Conservation (phyloP, 225 moss, liverwort and hornwort genomes). For the Polytrichum commune region DNA sequence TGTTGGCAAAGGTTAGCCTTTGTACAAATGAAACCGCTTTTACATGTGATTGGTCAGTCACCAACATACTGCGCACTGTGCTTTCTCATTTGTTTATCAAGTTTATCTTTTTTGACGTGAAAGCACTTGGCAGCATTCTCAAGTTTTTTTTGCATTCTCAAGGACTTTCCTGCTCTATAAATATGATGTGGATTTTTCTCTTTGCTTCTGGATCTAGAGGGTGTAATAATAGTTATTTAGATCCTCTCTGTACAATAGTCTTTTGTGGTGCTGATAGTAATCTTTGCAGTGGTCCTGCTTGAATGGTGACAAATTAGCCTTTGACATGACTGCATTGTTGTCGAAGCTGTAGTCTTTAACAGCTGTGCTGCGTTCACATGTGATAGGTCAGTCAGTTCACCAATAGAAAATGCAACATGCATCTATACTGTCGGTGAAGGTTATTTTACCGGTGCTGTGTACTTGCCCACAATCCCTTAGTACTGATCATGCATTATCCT, state of each 20-base stretch:
- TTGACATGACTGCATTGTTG: background rate
- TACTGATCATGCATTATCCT: too few species aligned
- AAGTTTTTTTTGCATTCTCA: background rate
- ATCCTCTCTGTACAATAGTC: too few species aligned
- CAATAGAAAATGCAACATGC: background rate
- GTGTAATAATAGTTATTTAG: too few species aligned
- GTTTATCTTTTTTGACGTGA: background rate
- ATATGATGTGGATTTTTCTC: too few species aligned
- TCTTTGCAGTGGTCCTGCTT: too few species aligned
- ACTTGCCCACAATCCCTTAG: background rate
- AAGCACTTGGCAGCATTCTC: background rate
- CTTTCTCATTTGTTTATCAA: background rate
- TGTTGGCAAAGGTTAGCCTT: slow-evolving; percentile 4
- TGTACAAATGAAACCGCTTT: slow-evolving; percentile 8
- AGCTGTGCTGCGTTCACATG: background rate
- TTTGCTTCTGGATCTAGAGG: too few species aligned
- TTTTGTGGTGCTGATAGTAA: too few species aligned
- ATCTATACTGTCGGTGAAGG: too few species aligned
- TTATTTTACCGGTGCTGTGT: background rate
- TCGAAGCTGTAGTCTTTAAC: background rate
- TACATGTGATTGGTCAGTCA: slow-evolving; percentile 21
- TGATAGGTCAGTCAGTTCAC: background rate
- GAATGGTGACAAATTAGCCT: background rate
- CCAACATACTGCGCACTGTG: slow-evolving; percentile 4
- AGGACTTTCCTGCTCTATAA: background rate